Conservation (phyloP, 306 rosid species). For the Quercus alba region DNA sequence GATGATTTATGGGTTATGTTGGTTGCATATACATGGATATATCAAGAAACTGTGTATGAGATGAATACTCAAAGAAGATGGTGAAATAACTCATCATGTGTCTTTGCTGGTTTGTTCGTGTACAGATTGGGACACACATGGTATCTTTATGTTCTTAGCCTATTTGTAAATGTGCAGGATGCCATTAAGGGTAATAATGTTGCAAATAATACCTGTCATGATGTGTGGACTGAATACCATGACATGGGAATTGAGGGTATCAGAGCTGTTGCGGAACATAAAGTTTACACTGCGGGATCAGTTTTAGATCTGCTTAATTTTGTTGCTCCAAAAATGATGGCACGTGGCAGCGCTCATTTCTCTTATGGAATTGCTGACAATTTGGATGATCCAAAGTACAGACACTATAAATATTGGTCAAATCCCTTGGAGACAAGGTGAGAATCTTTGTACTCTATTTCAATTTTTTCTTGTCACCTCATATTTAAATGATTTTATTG, state of each 20-base stretch:
- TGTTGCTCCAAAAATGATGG: slow-evolving; percentile 89
- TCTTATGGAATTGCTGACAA: slow-evolving; percentile 79
- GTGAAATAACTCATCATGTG: neutral
- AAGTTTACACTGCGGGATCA: slow-evolving; percentile 61
- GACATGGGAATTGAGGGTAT: slow-evolving; percentile 85
- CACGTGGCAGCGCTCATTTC: slow-evolving; percentile 74
- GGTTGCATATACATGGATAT: neutral
- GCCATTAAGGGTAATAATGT: slow-evolving; percentile 62
- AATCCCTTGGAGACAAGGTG: slow-evolving; percentile 87
- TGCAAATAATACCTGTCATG: slow-evolving; percentile 64
- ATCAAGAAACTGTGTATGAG: neutral
- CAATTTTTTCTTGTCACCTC: slow-evolving; percentile 9
- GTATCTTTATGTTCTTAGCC: neutral
- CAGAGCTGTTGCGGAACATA: slow-evolving; percentile 68
- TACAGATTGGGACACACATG: neutral
- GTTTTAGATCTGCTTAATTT: slow-evolving; percentile 57
- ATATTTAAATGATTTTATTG: slow-evolving; percentile 6
- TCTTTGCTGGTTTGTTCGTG: neutral
- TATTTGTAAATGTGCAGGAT: slow-evolving; percentile 37
- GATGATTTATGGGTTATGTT: neutral
- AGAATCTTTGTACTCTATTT: slow-evolving; percentile 21
- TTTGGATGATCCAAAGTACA: slow-evolving; percentile 68
- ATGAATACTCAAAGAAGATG: neutral
- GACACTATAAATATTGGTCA: slow-evolving; percentile 80
- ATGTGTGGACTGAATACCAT: slow-evolving; percentile 83